phyloP scores from a whole-genome alignment of 441 rosid genomes.

The Populus tomentosa region DNA sequence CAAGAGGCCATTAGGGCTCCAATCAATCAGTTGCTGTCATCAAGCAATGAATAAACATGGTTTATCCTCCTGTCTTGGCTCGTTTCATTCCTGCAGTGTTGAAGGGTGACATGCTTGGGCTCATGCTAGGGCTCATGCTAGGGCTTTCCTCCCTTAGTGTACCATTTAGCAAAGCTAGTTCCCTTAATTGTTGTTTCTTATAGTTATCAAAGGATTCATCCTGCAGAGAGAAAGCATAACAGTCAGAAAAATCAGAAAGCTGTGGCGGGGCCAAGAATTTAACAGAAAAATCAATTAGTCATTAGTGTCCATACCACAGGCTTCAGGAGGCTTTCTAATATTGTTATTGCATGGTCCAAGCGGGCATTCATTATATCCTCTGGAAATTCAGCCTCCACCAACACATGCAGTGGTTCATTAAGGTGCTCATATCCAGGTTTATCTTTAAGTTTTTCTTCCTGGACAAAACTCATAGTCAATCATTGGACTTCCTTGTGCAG shows the following conservation, averaged over 20 bases:
- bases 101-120: conserved; percentile 91
- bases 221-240: conserved; percentile 29
- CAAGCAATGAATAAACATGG: conserved; percentile 4
- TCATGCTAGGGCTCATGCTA: conserved; percentile 81
- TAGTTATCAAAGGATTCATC: conserved; percentile 92
- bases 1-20: conserved; percentile 11
- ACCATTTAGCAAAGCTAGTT: conserved; percentile 79
- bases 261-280: neutral
- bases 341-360: conserved; percentile 64
- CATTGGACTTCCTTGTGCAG: neutral
- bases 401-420: conserved; percentile 74
- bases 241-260: conserved; percentile 4
- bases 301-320: conserved; percentile 60
- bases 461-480: conserved; percentile 4
- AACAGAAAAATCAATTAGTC: neutral
- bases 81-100: conserved; percentile 74
- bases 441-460: conserved; percentile 92
- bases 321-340: conserved; percentile 77
- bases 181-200: conserved; percentile 88
- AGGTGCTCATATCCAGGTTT: conserved; percentile 98
- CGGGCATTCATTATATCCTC: conserved; percentile 71
- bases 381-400: conserved; percentile 90
- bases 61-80: conserved; percentile 79
- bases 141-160: conserved; percentile 91
- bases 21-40: conserved; percentile 22